Evolutionary conservation across 202 grass and related monocot genomes (phyloP).

Genomic region (Tripidium arundinaceum): DNA sequence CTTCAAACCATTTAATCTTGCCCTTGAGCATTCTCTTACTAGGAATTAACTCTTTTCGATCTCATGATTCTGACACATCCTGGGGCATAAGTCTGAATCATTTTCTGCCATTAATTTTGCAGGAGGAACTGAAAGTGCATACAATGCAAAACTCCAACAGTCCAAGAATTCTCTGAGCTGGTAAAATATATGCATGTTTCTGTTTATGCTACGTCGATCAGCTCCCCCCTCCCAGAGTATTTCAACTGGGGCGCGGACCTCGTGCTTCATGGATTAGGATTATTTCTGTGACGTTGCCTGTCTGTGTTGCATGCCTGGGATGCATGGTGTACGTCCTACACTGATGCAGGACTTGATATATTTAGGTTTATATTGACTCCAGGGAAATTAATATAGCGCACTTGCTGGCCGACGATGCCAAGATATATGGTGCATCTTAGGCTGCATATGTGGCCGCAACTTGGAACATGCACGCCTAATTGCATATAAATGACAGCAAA

Average conservation of each 20-base stretch:
- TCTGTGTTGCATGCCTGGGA: too few relatives aligned
- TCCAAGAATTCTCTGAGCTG: slow-evolving; percentile 56
- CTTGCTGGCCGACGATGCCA: too few relatives aligned
- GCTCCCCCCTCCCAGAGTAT: not conserved
- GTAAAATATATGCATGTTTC: slow-evolving; percentile 28
- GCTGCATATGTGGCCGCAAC: too few relatives aligned
- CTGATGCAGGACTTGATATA: too few relatives aligned
- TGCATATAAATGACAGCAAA: too few relatives aligned
- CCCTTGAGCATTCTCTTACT: not conserved
- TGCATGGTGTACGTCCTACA: too few relatives aligned
- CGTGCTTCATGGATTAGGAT: not conserved
- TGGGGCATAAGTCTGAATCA: not conserved
- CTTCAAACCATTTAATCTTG: not conserved
- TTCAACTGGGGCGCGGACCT: too few relatives aligned
- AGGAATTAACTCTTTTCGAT: not conserved
- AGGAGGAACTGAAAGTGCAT: slow-evolving; percentile 80
- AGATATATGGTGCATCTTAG: too few relatives aligned
- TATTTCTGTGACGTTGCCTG: too few relatives aligned
- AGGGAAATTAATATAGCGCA: too few relatives aligned
- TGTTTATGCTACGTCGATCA: not conserved
- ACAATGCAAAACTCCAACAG: slow-evolving; percentile 62
- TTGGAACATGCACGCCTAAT: too few relatives aligned
- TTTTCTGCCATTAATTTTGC: slow-evolving; percentile 8
- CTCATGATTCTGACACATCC: not conserved
- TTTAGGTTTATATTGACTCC: too few relatives aligned